These are phyloP conservation scores for Zygnema cylindricum DNA, from an alignment of 139 green algal genomes.

Conservation along the genomic window DNA sequence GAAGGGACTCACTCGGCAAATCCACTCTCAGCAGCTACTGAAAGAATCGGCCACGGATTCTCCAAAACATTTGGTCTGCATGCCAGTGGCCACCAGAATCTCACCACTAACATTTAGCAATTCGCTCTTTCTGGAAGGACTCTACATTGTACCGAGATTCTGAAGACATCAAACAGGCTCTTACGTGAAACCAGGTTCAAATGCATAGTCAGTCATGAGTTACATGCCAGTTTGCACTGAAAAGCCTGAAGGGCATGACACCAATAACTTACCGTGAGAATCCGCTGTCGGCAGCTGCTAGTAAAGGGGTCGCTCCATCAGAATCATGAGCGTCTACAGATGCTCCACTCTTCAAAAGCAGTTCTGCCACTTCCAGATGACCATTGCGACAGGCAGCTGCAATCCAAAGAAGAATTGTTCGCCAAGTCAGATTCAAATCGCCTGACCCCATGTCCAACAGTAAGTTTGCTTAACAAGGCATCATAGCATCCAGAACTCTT, in stretches of 20 bases:
- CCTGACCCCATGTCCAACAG: too few relatives aligned
- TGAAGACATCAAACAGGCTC: too few relatives aligned
- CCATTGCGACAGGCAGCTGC: constrained; percentile 35
- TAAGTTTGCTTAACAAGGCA: too few relatives aligned
- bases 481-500: too few relatives aligned
- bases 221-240: too few relatives aligned
- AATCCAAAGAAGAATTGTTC: constrained; percentile 9
- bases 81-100: background rate
- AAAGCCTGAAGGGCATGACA: too few relatives aligned
- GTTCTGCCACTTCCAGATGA: constrained; percentile 20
- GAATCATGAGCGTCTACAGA: constrained; percentile 22
- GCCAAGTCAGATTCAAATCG: too few relatives aligned
- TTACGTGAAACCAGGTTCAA: too few relatives aligned
- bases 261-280: constrained; percentile 41
- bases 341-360: constrained; percentile 28
- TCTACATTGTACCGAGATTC: too few relatives aligned
- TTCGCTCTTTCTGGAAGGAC: too few relatives aligned
- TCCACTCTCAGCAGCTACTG: constrained; percentile 13
- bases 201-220: too few relatives aligned
- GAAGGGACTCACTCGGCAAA: background rate
- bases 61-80: background rate
- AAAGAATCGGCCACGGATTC: background rate
- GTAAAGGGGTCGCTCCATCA: constrained; percentile 43
- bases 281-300: constrained; percentile 41
- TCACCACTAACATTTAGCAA: too few relatives aligned